Evolutionary conservation across 768 basidiomycete genomes (phyloP).

Genomic region (Termitomyces sp.): DNA sequence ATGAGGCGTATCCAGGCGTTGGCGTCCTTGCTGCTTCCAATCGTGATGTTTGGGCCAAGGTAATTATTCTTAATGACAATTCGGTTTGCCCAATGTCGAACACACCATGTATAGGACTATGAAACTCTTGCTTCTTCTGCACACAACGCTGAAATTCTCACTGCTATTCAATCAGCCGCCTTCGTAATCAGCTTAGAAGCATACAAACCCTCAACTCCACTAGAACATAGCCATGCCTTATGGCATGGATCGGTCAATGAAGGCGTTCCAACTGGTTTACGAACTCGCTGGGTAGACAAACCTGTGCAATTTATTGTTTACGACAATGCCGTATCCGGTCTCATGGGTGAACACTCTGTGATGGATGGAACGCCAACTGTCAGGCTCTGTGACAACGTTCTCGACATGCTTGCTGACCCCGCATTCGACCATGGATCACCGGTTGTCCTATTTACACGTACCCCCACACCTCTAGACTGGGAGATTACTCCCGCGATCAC

Average conservation of each 20-base stretch:
- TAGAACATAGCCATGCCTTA: constrained; percentile 61
- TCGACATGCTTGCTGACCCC: constrained; percentile 51
- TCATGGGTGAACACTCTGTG: constrained; percentile 91
- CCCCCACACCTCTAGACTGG: constrained; percentile 58
- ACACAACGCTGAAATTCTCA: constrained; percentile 58
- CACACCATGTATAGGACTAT: constrained; percentile 45
- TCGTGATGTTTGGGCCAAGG: constrained; percentile 88
- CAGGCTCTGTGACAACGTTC: constrained; percentile 64
- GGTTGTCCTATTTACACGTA: constrained; percentile 13
- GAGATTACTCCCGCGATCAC: constrained; percentile 41
- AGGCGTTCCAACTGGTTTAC: constrained; percentile 47
- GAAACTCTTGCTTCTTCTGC: constrained; percentile 50
- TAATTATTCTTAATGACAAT: constrained; percentile 17
- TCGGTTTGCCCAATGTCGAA: neutral
- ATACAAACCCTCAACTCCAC: constrained; percentile 40
- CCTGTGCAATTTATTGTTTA: constrained; percentile 83
- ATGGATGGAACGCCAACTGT: constrained; percentile 88
- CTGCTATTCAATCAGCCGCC: constrained; percentile 78
- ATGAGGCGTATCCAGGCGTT: constrained; percentile 59
- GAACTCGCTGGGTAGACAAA: constrained; percentile 87
- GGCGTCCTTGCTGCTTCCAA: constrained; percentile 76
- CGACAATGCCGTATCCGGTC: constrained; percentile 73
- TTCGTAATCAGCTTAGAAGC: constrained; percentile 80
- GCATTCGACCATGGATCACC: constrained; percentile 58
- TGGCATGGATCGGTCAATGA: constrained; percentile 76